Percentiles rank a stretch among this genome's conserved stretches.
These are phyloP conservation scores for Hydnomerulius pinastri DNA, from an alignment of 768 basidiomycete species.

Conservation along the genomic window DNA sequence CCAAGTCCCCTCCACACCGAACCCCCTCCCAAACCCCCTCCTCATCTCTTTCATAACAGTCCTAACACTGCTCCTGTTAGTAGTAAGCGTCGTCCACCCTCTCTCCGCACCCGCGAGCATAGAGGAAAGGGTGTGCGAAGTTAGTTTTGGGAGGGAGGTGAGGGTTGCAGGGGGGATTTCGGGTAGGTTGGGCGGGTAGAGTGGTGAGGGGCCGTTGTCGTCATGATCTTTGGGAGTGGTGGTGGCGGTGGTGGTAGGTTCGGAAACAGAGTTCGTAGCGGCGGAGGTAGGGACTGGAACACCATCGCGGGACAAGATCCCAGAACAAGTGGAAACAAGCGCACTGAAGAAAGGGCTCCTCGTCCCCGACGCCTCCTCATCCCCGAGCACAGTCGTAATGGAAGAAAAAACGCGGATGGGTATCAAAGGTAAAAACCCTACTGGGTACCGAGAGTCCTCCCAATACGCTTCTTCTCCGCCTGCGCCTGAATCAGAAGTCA, in stretches of 20 bases:
- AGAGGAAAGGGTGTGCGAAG: slow-evolving; percentile 76
- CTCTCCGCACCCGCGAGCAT: slow-evolving; percentile 66
- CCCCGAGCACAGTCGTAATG: slow-evolving; percentile 15
- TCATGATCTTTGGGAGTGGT: too few relatives aligned
- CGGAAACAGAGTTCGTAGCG: too few relatives aligned
- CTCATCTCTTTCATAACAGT: slow-evolving; percentile 72
- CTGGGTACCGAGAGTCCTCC: slow-evolving; percentile 59
- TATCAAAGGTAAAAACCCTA: slow-evolving; percentile 54
- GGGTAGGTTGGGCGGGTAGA: neutral
- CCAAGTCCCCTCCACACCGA: slow-evolving; percentile 15
- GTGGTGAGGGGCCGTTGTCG: too few relatives aligned
- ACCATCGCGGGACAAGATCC: slow-evolving; percentile 52
- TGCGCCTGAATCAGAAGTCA: too few relatives aligned
- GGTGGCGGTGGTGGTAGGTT: too few relatives aligned
- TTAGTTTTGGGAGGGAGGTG: slow-evolving; percentile 59
- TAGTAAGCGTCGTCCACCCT: slow-evolving; percentile 87
- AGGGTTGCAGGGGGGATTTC: slow-evolving; percentile 53
- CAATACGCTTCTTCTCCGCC: slow-evolving; percentile 57
- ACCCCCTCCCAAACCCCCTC: slow-evolving; percentile 14
- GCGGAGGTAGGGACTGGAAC: neutral
- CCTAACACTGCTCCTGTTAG: slow-evolving; percentile 77
- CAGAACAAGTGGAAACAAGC: slow-evolving; percentile 53
- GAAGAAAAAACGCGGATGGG: slow-evolving; percentile 56
- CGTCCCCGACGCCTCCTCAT: neutral
- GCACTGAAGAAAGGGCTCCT: slow-evolving; percentile 45